Percentiles rank a stretch among this genome's conserved stretches.
Evolutionary conservation across 108 stramenopile species (phyloP).

Genomic region (Fistulifera pelliculosa): DNA sequence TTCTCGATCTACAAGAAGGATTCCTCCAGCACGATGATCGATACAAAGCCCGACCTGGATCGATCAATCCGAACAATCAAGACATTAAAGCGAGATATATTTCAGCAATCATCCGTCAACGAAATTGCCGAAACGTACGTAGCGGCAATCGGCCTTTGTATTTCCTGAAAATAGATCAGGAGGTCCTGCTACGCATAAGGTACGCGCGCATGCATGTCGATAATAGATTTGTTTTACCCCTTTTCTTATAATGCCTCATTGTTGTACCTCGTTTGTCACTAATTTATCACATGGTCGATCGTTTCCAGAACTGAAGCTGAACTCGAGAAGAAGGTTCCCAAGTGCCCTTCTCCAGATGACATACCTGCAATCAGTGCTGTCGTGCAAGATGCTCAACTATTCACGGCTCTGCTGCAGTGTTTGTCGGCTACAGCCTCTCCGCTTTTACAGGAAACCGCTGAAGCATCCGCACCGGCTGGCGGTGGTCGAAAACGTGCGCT

Average conservation of each 20-base stretch:
- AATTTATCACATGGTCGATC: too few species aligned
- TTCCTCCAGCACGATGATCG: background rate
- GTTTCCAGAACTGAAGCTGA: background rate
- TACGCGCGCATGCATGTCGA: conserved; percentile 9
- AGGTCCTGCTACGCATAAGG: conserved; percentile 19
- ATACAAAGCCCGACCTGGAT: conserved; percentile 18
- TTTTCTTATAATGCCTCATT: too few species aligned
- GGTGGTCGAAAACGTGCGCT: conserved; percentile 6
- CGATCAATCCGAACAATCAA: conserved; percentile 17
- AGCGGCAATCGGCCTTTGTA: conserved; percentile 29
- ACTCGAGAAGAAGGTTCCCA: background rate
- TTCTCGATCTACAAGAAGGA: background rate
- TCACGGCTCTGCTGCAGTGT: conserved; percentile 29
- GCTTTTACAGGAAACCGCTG: background rate
- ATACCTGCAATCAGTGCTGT: conserved; percentile 40
- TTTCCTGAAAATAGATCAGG: conserved; percentile 31
- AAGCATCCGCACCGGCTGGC: background rate
- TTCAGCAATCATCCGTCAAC: conserved; percentile 13
- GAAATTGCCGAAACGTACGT: conserved; percentile 23
- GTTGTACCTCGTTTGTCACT: too few species aligned
- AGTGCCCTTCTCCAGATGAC: conserved; percentile 24
- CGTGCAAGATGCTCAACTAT: conserved; percentile 28
- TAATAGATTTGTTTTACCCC: too few species aligned
- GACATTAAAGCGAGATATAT: conserved; percentile 4
- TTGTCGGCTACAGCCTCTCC: conserved; percentile 8